A percentile compares a stretch with the other conserved stretches of the same genome.
Evolutionary conservation across 1,139 yeast genomes (phyloP).

Genomic region (Wickerhamiella infanticola): DNA sequence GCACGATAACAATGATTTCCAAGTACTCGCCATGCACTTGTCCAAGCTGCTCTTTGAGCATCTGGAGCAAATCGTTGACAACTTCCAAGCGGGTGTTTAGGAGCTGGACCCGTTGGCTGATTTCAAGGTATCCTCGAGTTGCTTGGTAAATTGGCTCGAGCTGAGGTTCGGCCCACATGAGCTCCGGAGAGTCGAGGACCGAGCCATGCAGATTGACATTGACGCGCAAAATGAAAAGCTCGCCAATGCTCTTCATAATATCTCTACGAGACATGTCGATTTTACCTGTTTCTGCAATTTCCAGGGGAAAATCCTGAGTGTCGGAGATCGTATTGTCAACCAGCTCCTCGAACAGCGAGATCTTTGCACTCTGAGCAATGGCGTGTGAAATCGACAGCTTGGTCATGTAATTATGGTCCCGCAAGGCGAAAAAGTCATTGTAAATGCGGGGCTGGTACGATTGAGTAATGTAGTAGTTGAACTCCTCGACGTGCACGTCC

Average conservation of each 20-base stretch:
- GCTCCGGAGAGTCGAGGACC: slow-evolving; percentile 86
- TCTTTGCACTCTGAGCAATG: slow-evolving; percentile 82
- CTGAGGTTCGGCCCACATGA: slow-evolving; percentile 98
- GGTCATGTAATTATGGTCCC: slow-evolving; percentile 88
- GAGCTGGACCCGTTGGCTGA: slow-evolving; percentile 79
- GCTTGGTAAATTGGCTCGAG: slow-evolving; percentile 95
- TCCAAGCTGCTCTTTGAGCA: slow-evolving; percentile 93
- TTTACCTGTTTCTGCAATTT: slow-evolving; percentile 85
- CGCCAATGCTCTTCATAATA: slow-evolving; percentile 94
- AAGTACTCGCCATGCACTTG: slow-evolving; percentile 76
- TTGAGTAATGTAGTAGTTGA: slow-evolving; percentile 83
- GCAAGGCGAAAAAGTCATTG: slow-evolving; percentile 80
- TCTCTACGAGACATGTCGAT: slow-evolving; percentile 89
- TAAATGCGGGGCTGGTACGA: slow-evolving; percentile 90
- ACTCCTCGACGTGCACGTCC: slow-evolving; percentile 86
- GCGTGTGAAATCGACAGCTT: slow-evolving; percentile 85
- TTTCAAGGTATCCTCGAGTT: slow-evolving; percentile 83
- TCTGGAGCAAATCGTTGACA: slow-evolving; percentile 77
- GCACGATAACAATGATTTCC: slow-evolving; percentile 82
- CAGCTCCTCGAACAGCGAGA: slow-evolving; percentile 83
- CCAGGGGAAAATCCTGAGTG: slow-evolving; percentile 92
- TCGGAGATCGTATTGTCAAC: slow-evolving; percentile 94
- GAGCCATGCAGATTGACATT: slow-evolving; percentile 86
- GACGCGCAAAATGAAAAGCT: slow-evolving; percentile 75
- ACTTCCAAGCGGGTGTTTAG: slow-evolving; percentile 87